These are phyloP conservation scores for Ustilago curta DNA, from an alignment of 1,284 basidiomycete species.

Conservation along the genomic window DNA sequence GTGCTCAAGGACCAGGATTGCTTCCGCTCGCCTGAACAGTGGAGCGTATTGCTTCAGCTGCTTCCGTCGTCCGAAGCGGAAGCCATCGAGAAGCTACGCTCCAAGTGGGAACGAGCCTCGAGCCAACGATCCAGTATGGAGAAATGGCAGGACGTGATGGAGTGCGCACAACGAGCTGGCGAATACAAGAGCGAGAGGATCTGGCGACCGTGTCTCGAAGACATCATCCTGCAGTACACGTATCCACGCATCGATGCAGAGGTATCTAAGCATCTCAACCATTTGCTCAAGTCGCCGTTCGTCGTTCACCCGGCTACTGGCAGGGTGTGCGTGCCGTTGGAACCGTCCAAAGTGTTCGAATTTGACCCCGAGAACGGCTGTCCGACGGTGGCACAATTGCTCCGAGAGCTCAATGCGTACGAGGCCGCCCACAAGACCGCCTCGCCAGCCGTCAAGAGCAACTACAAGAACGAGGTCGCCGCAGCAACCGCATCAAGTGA, in stretches of 20 bases:
- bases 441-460: slow-evolving; percentile 34
- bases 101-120: slow-evolving; percentile 76
- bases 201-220: slow-evolving; percentile 73
- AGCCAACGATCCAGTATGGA: slow-evolving; percentile 74
- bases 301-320: slow-evolving; percentile 97
- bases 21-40: slow-evolving; percentile 80
- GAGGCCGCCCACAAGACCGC: slow-evolving; percentile 69
- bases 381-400: slow-evolving; percentile 85
- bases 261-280: slow-evolving; percentile 96
- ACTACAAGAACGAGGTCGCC: slow-evolving; percentile 30
- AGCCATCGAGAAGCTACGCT: slow-evolving; percentile 71
- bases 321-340: slow-evolving; percentile 91
- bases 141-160: slow-evolving; percentile 80
- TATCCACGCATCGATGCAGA: slow-evolving; percentile 97
- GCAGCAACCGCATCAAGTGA: slow-evolving; percentile 29
- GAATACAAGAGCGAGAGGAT: slow-evolving; percentile 57
- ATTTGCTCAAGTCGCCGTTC: slow-evolving; percentile 97
- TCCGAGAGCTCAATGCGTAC: slow-evolving; percentile 80
- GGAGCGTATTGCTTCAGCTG: slow-evolving; percentile 80
- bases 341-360: slow-evolving; percentile 79
- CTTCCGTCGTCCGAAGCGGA: slow-evolving; percentile 73
- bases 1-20: slow-evolving; percentile 88
- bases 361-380: slow-evolving; percentile 85
- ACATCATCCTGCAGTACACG: slow-evolving; percentile 91
- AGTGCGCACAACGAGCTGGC: slow-evolving; percentile 61